Evolutionary conservation across 805 yeast species (phyloP), one percentile per base, ranked within the genome.

Genomic region (Kurtzmaniella fragi): DNA sequence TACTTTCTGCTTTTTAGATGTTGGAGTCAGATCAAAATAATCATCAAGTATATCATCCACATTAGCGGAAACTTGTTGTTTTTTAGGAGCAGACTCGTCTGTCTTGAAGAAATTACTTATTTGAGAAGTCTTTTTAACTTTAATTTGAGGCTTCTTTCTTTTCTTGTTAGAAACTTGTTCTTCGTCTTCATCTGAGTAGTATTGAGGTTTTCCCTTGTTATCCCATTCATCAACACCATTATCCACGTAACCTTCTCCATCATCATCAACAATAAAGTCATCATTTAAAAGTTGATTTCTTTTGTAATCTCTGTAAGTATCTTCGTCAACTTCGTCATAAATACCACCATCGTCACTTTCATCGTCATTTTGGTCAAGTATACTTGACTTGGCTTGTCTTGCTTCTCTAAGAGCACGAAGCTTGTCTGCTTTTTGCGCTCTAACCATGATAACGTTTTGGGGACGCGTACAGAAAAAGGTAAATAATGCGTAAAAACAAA

Each of bases 171-270:
- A 40, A 5, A 54, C 56, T 10, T 45, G 57, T 12, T 54, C 62
- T 5, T 57, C 56, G 15, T 73, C 78, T 27, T 76, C 84, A 31
- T 77, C 83, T n/a, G 78, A 74, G 43, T 72, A 73, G 50, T 75
- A 76, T 38, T 70, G 63, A 32, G 73, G 75, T 39, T 70, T 66
- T 40, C 68, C 56, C 27, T 68, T 60, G 30, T 67, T 71, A 42
- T 81, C 95, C 90, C 95, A 88, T 43, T 88, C 95, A 51, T 91
- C 95, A 6, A 74, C 85, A 42, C 99, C 99, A 32, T 84, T 84
- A 51, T 93, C 98, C 1, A 88, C 90, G 54, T 91, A 91, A 0
- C 97, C 98, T 47, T 82, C 84, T 25, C 96, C 96, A 48, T 84
- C 80, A 57, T 91, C 98, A 57, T 89, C 96, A 2, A 88, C 95